phyloP scores from a whole-genome alignment of 192 early-diverging fungal genomes.

The Umbelopsis sp. region DNA sequence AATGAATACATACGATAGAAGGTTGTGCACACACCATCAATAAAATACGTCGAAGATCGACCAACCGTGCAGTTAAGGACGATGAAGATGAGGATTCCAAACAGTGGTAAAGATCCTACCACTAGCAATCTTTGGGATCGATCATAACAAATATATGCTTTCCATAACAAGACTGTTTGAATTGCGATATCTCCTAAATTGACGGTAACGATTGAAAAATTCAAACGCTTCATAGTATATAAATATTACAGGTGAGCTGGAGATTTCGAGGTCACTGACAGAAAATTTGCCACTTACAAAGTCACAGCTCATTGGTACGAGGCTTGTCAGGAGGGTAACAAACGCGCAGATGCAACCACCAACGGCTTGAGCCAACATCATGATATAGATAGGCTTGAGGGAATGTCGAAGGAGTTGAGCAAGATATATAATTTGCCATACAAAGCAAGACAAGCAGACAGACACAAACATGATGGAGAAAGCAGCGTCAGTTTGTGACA shows the following conservation, averaged over 20 bases:
- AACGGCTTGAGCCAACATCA: conserved; percentile 27
- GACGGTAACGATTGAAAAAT: conserved; percentile 34
- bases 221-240: conserved; percentile 18
- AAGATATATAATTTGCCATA: conserved; percentile 25
- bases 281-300: conserved; percentile 25
- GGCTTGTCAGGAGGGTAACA: conserved; percentile 29
- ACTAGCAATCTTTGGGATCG: conserved; percentile 28
- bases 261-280: too few relatives aligned
- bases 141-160: conserved; percentile 35
- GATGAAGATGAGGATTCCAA: conserved; percentile 29
- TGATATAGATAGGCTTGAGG: conserved; percentile 24
- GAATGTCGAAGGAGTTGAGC: conserved; percentile 20
- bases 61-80: conserved; percentile 25
- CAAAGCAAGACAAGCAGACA: conserved; percentile 30
- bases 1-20: conserved; percentile 29
- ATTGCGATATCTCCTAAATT: conserved; percentile 32
- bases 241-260: not conserved
- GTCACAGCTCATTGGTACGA: conserved; percentile 21
- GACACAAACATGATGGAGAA: conserved; percentile 39
- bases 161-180: conserved; percentile 32
- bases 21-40: conserved; percentile 20
- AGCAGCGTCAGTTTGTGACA: not conserved
- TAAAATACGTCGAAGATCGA: conserved; percentile 8
- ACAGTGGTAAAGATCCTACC: conserved; percentile 17
- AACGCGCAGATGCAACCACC: conserved; percentile 26